Evolutionary conservation across 2,329 filamentous ascomycete species (phyloP), one percentile per base, ranked within the genome.

Genomic region (Colletotrichum sp.): DNA sequence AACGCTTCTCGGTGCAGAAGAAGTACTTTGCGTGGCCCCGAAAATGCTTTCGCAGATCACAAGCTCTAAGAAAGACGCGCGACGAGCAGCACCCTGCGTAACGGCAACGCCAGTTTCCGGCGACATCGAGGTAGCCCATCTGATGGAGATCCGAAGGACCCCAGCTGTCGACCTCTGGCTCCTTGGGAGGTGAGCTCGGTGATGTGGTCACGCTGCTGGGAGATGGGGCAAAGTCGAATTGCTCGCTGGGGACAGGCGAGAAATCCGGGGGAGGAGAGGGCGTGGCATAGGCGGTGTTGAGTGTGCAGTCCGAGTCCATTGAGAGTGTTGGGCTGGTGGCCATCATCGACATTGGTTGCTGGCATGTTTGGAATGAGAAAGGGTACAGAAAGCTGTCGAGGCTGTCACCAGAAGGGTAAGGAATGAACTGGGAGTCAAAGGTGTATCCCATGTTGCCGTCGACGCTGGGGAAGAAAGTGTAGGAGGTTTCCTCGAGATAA

Each of bases 1-100:
- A 74, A 7, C 61, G 70, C 52, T 71, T 66, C 55, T 74, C 72
- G 48, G 72, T 72, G 72, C 72, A 74, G 72, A 74, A 74, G 52
- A 74, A 74, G 22, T 72, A 74, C 48, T 74, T 74, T 16, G 68
- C 68, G 19, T 74, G 72, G 28, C 72, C 68, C 27, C 72, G 72
- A 52, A 72, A 74, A 48, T 74, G 72, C 60, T 74, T 74, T 12
- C 72, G 25, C 6, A 74, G 61, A 22, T 74, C 72, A 9, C 72
- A 74, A 9, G 72, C 72, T n/a, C 72, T 44, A 3, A 74, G 61
- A 36, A 74, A 74, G 4, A 74, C 68, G 25, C 72, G 72, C 15
- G 72, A 72, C 16, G 72, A 74, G 60, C 72, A 66, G 52, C 72
- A 74, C 2, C 72, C 72, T 2, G 60, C 57, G 34, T 72, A 72